phyloP scores from a whole-genome alignment of 1,139 yeast genomes.

The Schizosaccharomyces versatilis region DNA sequence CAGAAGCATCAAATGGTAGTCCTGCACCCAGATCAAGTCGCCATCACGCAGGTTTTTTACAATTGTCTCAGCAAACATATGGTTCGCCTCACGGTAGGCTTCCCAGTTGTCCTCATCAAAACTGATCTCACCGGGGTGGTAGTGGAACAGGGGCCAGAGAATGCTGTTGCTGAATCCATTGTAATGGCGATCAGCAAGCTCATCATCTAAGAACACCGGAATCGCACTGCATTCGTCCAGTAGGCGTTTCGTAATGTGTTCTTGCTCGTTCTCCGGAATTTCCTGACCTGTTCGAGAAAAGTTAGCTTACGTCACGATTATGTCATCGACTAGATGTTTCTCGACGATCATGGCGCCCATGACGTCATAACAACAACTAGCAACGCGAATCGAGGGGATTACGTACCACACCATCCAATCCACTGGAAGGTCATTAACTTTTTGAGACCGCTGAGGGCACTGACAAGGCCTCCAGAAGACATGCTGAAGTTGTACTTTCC shows the following conservation, averaged over 20 bases:
- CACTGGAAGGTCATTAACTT: slow-evolving; percentile 75
- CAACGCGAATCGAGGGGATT: too few relatives aligned
- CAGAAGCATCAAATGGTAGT: slow-evolving; percentile 82
- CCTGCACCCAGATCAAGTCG: slow-evolving; percentile 94
- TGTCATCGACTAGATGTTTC: not conserved
- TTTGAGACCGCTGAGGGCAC: slow-evolving; percentile 81
- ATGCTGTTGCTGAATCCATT: slow-evolving; percentile 86
- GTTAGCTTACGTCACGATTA: slow-evolving; percentile 17
- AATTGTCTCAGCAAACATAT: slow-evolving; percentile 55
- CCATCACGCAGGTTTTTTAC: slow-evolving; percentile 35
- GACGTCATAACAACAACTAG: not conserved
- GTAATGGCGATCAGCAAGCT: slow-evolving; percentile 83
- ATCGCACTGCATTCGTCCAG: slow-evolving; percentile 63
- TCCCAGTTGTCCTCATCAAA: slow-evolving; percentile 97
- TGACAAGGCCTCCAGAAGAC: slow-evolving; percentile 95
- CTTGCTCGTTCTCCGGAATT: slow-evolving; percentile 56
- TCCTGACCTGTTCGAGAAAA: slow-evolving; percentile 25
- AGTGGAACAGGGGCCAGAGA: slow-evolving; percentile 93
- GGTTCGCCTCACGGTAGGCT: slow-evolving; percentile 86
- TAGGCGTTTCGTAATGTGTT: slow-evolving; percentile 44
- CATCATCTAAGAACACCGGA: slow-evolving; percentile 72
- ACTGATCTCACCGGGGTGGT: slow-evolving; percentile 97
- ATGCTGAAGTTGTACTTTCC: slow-evolving; percentile 48
- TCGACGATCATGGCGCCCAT: not conserved
- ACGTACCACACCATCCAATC: slow-evolving; percentile 79